Percentiles rank a stretch among this genome's conserved stretches.
phyloP scores from a whole-genome alignment of 2,329 filamentous ascomycete species.

The Ceratocystiopsis brevicomis region DNA sequence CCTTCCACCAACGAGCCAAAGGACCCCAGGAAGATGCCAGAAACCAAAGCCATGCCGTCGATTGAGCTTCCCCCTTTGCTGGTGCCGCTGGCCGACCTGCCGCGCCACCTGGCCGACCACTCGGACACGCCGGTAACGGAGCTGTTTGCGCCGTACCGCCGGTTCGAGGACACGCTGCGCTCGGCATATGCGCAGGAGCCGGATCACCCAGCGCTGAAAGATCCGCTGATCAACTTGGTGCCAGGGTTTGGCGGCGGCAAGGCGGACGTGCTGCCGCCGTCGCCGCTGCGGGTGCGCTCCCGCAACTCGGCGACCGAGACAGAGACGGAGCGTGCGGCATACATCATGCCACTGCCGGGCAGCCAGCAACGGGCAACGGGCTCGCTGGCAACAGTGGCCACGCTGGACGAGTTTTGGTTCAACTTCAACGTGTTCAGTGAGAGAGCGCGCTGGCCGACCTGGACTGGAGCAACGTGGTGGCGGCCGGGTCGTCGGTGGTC shows the following conservation, averaged over 20 bases:
- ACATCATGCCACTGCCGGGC: slow-evolving; percentile 48
- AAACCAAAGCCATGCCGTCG: slow-evolving; percentile 16
- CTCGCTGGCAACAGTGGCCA: slow-evolving; percentile 47
- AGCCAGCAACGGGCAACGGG: slow-evolving; percentile 42
- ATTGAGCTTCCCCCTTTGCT: slow-evolving; percentile 26
- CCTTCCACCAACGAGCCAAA: not conserved
- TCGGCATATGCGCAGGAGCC: slow-evolving; percentile 51
- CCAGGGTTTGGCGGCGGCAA: slow-evolving; percentile 44
- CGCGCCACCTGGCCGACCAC: slow-evolving; percentile 20
- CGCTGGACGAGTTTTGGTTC: slow-evolving; percentile 48
- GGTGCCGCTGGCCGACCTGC: slow-evolving; percentile 25
- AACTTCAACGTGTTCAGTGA: slow-evolving; percentile 64
- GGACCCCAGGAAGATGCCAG: too few species aligned
- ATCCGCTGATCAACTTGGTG: slow-evolving; percentile 42
- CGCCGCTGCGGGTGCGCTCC: slow-evolving; percentile 40
- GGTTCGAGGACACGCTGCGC: slow-evolving; percentile 47
- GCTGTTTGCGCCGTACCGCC: slow-evolving; percentile 45
- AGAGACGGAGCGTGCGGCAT: slow-evolving; percentile 39
- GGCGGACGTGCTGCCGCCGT: slow-evolving; percentile 11
- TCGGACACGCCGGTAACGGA: slow-evolving; percentile 33
- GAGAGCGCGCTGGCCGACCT: slow-evolving; percentile 59
- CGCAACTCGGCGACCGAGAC: slow-evolving; percentile 39
- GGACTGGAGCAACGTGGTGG: slow-evolving; percentile 69
- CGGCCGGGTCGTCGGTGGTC: slow-evolving; percentile 61
- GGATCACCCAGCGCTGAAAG: slow-evolving; percentile 33